Percentiles rank a stretch among this genome's conserved stretches.
phyloP scores from a whole-genome alignment of 1,284 basidiomycete genomes.

The Sporisorium scitamineum region DNA sequence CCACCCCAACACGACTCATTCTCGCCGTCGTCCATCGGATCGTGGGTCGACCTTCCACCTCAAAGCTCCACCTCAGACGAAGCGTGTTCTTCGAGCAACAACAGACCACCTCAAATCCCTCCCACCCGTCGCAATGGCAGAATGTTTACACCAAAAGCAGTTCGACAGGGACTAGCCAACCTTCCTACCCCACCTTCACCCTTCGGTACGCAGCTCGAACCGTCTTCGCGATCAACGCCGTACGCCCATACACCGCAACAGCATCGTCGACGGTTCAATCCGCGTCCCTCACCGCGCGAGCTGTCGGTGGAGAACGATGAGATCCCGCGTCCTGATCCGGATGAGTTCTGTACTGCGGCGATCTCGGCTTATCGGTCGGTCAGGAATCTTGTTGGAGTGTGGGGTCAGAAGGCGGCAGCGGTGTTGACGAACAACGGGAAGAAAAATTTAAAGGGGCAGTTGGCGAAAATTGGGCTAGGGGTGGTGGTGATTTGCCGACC shows the following conservation, averaged over 20 bases:
- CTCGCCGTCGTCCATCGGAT: constrained; percentile 5
- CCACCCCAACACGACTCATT: not conserved
- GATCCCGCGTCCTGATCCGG: constrained; percentile 10
- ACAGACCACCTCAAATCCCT: not conserved
- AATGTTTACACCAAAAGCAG: not conserved
- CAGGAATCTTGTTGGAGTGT: constrained; percentile 1
- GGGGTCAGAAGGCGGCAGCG: not conserved
- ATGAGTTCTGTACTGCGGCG: constrained; percentile 4
- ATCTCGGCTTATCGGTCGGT: constrained; percentile 10
- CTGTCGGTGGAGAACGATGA: constrained; percentile 11
- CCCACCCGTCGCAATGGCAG: not conserved
- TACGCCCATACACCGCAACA: constrained; percentile 5
- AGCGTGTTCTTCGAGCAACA: not conserved
- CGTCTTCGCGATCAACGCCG: constrained; percentile 4
- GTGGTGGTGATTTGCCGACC: constrained; percentile 9
- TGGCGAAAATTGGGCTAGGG: constrained; percentile 13
- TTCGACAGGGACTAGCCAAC: constrained; percentile 13
- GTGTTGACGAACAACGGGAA: constrained; percentile 13
- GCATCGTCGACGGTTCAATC: constrained; percentile 6
- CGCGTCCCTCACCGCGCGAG: constrained; percentile 3
- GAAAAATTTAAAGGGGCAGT: not conserved
- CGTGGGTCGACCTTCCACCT: constrained; percentile 7
- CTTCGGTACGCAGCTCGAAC: constrained; percentile 22
- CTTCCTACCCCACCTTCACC: constrained; percentile 17
- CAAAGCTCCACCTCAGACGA: not conserved